Percentiles rank a stretch among this genome's conserved stretches.
These are phyloP conservation scores for Geotrichum klebahnii DNA, from an alignment of 1,139 yeast species.

Conservation along the genomic window DNA sequence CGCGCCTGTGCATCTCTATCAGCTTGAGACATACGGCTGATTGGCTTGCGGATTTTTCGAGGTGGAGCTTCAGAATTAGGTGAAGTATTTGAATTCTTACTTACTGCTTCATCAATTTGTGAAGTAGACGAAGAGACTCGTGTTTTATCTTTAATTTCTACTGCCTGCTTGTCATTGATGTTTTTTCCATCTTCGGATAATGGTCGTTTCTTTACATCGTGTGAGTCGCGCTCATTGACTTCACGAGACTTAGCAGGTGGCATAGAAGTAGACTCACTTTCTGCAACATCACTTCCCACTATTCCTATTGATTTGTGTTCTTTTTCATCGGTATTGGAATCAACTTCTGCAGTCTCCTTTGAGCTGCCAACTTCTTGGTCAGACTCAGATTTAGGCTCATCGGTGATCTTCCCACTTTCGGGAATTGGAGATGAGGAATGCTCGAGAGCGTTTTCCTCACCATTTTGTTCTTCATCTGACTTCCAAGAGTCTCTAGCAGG, in stretches of 20 bases:
- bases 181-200: constrained; percentile 4
- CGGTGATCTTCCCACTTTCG: neutral
- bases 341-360: neutral
- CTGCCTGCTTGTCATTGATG: constrained; percentile 5
- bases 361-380: neutral
- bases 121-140: neutral
- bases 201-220: too few species aligned
- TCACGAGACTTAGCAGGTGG: too few species aligned
- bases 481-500: constrained; percentile 38
- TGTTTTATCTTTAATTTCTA: too few species aligned
- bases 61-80: constrained; percentile 22
- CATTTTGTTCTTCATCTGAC: constrained; percentile 23
- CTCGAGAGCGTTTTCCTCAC: constrained; percentile 11
- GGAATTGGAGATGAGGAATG: neutral
- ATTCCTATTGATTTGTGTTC: constrained; percentile 3
- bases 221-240: too few species aligned
- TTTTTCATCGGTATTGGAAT: neutral
- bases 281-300: too few species aligned
- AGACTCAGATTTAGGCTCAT: neutral
- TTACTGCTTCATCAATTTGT: neutral
- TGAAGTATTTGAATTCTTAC: neutral
- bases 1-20: constrained; percentile 29
- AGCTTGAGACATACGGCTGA: constrained; percentile 26
- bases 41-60: constrained; percentile 30
- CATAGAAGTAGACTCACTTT: too few species aligned